Conservation (phyloP, 306 rosid genomes). For the Argentina anserina region DNA sequence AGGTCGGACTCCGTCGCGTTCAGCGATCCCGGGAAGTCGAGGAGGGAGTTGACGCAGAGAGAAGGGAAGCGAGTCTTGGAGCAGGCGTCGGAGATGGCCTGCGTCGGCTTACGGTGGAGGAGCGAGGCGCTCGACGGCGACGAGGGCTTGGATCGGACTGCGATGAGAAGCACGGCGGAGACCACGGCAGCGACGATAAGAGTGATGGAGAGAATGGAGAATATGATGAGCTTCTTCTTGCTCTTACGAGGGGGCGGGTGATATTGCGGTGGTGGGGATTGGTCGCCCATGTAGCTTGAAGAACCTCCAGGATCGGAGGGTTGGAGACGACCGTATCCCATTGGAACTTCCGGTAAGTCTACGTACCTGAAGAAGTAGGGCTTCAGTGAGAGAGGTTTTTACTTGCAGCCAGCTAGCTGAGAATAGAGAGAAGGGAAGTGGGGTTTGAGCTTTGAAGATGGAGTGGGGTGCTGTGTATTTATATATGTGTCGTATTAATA, state of each 20-base stretch:
- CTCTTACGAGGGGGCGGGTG: not conserved
- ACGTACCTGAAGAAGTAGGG: not conserved
- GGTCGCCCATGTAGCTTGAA: not conserved
- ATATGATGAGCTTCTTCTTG: slow-evolving; percentile 34
- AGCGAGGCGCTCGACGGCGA: not conserved
- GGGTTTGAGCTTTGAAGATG: slow-evolving; percentile 8
- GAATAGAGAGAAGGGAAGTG: not conserved
- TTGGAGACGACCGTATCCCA: slow-evolving; percentile 59
- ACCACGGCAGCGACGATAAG: slow-evolving; percentile 54
- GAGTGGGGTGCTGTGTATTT: slow-evolving; percentile 5
- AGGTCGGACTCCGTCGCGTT: slow-evolving; percentile 68
- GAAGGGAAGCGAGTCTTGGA: slow-evolving; percentile 53
- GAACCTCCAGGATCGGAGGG: slow-evolving; percentile 23
- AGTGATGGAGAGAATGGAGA: slow-evolving; percentile 39
- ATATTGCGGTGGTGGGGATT: not conserved
- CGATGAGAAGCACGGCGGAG: slow-evolving; percentile 41
- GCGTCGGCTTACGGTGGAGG: slow-evolving; percentile 46
- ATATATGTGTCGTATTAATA: not conserved
- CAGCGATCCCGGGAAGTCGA: slow-evolving; percentile 63
- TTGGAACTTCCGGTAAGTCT: not conserved
- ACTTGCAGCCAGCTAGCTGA: not conserved
- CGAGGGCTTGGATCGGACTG: slow-evolving; percentile 13
- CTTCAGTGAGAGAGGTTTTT: not conserved
- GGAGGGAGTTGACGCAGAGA: slow-evolving; percentile 61
- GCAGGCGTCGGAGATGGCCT: slow-evolving; percentile 71